A percentile compares a stretch with the other conserved stretches of the same genome.
Evolutionary conservation across 2,329 filamentous ascomycete species (phyloP).

Genomic region (Aureobasidium sp.): DNA sequence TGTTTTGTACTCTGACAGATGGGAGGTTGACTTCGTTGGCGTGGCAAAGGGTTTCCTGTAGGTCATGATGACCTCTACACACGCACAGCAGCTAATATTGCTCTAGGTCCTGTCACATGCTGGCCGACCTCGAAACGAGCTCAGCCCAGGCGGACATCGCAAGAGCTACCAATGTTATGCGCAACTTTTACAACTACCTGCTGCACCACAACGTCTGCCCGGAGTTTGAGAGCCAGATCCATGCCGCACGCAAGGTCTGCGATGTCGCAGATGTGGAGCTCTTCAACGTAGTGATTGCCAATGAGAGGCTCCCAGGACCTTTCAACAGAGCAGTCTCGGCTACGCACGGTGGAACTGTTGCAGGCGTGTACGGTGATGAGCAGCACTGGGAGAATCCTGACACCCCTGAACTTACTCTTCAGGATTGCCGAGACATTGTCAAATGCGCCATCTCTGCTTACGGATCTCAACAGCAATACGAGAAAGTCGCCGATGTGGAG

Average conservation of each 20-base stretch:
- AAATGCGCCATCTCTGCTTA: conserved; percentile 44
- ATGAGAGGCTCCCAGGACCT: conserved; percentile 57
- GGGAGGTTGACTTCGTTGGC: conserved; percentile 73
- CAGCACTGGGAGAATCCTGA: conserved; percentile 36
- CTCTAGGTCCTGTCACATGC: conserved; percentile 3
- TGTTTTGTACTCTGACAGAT: conserved; percentile 43
- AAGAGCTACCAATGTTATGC: conserved; percentile 56
- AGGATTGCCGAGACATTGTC: conserved; percentile 45
- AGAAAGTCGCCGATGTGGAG: conserved; percentile 22
- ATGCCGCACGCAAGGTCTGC: conserved; percentile 60
- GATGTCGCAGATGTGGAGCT: conserved; percentile 61
- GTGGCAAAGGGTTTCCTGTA: conserved; percentile 75
- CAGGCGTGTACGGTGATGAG: conserved; percentile 35
- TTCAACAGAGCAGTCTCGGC: conserved; percentile 70
- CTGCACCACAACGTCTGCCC: conserved; percentile 78
- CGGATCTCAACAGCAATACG: conserved; percentile 30
- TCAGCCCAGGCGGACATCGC: neutral
- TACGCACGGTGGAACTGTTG: conserved; percentile 55
- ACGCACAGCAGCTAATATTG: neutral
- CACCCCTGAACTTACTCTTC: conserved; percentile 33
- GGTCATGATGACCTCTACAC: conserved; percentile 26
- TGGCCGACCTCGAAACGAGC: neutral
- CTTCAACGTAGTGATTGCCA: conserved; percentile 49
- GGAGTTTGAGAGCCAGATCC: conserved; percentile 65
- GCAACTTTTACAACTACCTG: conserved; percentile 85